Conservation (phyloP, 768 basidiomycete species). For the Pisolithus microcarpus region DNA sequence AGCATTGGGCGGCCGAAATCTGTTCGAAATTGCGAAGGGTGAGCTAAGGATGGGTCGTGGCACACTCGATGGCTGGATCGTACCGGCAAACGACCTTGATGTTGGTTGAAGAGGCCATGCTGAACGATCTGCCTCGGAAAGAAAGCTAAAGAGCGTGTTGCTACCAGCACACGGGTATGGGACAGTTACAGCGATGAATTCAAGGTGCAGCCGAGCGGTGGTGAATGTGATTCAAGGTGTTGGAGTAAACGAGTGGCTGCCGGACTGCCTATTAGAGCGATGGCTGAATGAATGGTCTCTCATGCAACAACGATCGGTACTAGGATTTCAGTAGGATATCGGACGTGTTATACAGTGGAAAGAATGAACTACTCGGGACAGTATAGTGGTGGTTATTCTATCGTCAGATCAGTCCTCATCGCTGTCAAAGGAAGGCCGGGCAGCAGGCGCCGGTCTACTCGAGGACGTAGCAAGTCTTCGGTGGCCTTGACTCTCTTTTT, state of each 20-base stretch:
- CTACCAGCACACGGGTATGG: constrained; percentile 15
- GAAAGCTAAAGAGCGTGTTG: constrained; percentile 9
- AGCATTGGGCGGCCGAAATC: constrained; percentile 93
- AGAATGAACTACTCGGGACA: background rate
- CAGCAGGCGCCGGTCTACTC: constrained; percentile 30
- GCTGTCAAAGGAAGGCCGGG: constrained; percentile 33
- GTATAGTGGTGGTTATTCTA: background rate
- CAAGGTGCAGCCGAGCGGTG: constrained; percentile 2
- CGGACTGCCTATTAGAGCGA: constrained; percentile 16
- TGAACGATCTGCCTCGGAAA: constrained; percentile 26
- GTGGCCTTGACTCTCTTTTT: constrained; percentile 48
- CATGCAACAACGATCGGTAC: too few relatives aligned
- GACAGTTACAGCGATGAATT: background rate
- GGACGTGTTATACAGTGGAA: constrained; percentile 16
- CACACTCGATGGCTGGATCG: constrained; percentile 25
- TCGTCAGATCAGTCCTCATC: constrained; percentile 41
- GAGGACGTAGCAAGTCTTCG: constrained; percentile 52
- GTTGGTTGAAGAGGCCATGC: constrained; percentile 73
- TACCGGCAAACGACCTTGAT: constrained; percentile 99
- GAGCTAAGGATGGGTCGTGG: constrained; percentile 1
- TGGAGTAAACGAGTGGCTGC: constrained; percentile 4
- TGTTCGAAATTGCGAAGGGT: constrained; percentile 23
- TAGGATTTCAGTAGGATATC: too few relatives aligned
- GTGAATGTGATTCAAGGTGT: background rate
- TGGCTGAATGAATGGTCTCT: constrained; percentile 23